These are phyloP conservation scores for Malassezia sp. DNA, from an alignment of 1,284 basidiomycete species.

Conservation along the genomic window DNA sequence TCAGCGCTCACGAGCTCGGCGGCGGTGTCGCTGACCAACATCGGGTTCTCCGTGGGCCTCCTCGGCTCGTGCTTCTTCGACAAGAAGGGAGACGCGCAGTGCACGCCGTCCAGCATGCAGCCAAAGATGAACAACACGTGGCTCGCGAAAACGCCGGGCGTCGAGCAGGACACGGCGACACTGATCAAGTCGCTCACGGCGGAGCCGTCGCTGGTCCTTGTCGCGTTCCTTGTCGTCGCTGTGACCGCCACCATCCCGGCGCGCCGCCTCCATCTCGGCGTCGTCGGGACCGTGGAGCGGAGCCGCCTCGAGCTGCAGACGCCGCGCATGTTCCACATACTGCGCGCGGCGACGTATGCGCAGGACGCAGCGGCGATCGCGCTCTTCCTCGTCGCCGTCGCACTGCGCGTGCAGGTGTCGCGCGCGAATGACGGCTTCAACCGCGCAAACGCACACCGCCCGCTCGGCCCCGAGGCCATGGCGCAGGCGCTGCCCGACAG, in stretches of 20 bases:
- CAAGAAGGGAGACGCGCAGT: not conserved
- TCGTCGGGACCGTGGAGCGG: not conserved
- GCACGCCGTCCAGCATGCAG: slow-evolving; percentile 4
- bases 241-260: not conserved
- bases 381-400: slow-evolving; percentile 1
- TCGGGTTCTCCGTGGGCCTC: slow-evolving; percentile 2
- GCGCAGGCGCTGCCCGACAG: not conserved
- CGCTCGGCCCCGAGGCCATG: not conserved
- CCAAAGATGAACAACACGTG: not conserved
- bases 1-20: too few relatives aligned
- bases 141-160: slow-evolving; percentile 1
- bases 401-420: slow-evolving; percentile 6
- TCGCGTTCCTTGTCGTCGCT: not conserved
- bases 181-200: not conserved
- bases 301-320: not conserved
- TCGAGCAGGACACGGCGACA: not conserved
- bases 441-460: not conserved
- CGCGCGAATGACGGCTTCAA: slow-evolving; percentile 6
- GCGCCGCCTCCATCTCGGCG: slow-evolving; percentile 2
- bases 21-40: not conserved
- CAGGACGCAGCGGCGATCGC: slow-evolving; percentile 3
- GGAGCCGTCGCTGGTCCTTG: slow-evolving; percentile 1
- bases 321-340: not conserved
- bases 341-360: not conserved
- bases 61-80: slow-evolving; percentile 12